Base-by-base conservation (phyloP, 805 yeast genomes). In the Yamadazyma takamatsuzukensis region DNA sequence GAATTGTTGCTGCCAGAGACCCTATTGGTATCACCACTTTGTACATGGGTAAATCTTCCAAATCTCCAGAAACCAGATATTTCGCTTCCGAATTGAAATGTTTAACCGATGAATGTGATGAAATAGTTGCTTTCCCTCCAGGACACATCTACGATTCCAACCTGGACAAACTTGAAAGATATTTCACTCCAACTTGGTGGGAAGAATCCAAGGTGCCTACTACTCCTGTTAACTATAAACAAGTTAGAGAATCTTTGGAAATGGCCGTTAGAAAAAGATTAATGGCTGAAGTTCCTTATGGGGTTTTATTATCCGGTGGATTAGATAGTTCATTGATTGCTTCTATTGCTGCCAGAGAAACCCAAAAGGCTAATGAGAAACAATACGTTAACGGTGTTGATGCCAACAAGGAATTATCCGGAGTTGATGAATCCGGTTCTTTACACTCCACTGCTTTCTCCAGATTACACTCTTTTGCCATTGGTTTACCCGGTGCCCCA, bases 241-340 rank as follows among this genome's bases (percentile, higher is more conserved):
- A 65, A 39, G 75, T 93, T 41, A 81, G 96, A 63, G 83, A 80
- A 52, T 61, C 85, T 30, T 75, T 93, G 58, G 98, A 93, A 64
- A 68, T 83, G 67, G 88, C 98, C 30, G 99, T 93, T 35, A 83
- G 98, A 74, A 93, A 93, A 84, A 83, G 98, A 75, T 76, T 93
- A 54, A 93, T 93, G 99, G 93, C 97, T 36, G 99, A 93, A 72
- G 99, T 93, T 41, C 97, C 99, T 36, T 93, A 86, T 63, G 99
- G 99, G 70, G 99, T 93, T 29, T 71, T 93, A 49, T 72, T 93
- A 48, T 87, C 96, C 15, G 99, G 99, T 59, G 99, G 99, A 47
- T 76, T 93, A 54, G 99, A 93, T 62, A 88, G 97, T 29, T 87
- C 96, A 15, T 73, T 93, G 63, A 93, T 93, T 59, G 98, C 98